A percentile compares a stretch with the other conserved stretches of the same genome.
Conservation (phyloP, 768 basidiomycete species). For the Rossbeevera mucosa region DNA sequence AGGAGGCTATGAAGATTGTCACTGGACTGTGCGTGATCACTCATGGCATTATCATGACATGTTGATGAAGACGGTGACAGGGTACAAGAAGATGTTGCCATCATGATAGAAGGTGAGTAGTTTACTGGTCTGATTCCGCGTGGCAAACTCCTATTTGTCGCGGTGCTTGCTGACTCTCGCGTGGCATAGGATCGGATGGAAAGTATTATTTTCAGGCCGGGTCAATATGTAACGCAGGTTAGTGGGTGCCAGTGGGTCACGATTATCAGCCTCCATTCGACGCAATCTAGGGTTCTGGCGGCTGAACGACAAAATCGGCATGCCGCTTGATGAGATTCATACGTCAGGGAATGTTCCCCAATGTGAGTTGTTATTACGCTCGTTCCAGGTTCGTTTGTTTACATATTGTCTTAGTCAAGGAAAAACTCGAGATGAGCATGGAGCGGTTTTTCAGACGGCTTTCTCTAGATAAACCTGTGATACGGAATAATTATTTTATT, state of each 20-base stretch:
- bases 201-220: slow-evolving; percentile 74
- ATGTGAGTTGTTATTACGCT: slow-evolving; percentile 41
- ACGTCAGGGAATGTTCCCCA: slow-evolving; percentile 64
- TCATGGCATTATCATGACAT: background rate
- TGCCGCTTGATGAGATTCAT: slow-evolving; percentile 70
- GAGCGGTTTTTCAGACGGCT: slow-evolving; percentile 68
- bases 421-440: slow-evolving; percentile 60
- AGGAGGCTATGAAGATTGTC: slow-evolving; percentile 57
- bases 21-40: slow-evolving; percentile 50
- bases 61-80: slow-evolving; percentile 26
- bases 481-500: slow-evolving; percentile 64
- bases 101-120: slow-evolving; percentile 54
- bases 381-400: background rate
- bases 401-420: slow-evolving; percentile 41
- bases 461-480: slow-evolving; percentile 61
- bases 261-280: too few species aligned
- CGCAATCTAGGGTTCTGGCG: slow-evolving; percentile 63
- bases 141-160: slow-evolving; percentile 10
- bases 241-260: slow-evolving; percentile 22
- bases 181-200: slow-evolving; percentile 53
- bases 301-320: slow-evolving; percentile 70
- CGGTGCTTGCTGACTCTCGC: slow-evolving; percentile 15
- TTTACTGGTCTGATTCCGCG: slow-evolving; percentile 1
- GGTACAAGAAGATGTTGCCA: slow-evolving; percentile 53
- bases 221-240: slow-evolving; percentile 60